These are phyloP conservation scores for Adansonia madagascariensis DNA, from an alignment of 441 rosid species.

Conservation along the genomic window DNA sequence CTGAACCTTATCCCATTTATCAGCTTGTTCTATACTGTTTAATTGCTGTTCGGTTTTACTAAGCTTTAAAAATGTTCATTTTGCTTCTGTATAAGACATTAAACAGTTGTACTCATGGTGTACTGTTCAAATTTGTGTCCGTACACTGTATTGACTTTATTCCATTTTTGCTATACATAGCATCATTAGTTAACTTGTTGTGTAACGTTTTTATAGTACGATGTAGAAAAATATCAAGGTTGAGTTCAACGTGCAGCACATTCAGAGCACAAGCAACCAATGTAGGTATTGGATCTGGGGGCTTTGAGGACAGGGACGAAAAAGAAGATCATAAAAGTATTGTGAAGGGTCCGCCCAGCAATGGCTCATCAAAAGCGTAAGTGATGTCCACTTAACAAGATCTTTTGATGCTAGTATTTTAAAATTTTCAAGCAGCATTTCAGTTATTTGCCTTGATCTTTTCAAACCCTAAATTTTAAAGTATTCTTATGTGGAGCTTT, in stretches of 20 bases:
- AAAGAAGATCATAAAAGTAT: conserved; percentile 43
- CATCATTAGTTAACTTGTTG: conserved; percentile 20
- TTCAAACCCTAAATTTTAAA: neutral
- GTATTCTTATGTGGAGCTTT: neutral
- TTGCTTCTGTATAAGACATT: neutral
- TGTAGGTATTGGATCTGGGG: conserved; percentile 70
- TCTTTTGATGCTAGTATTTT: conserved; percentile 1
- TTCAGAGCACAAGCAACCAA: conserved; percentile 66
- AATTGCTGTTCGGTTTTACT: neutral
- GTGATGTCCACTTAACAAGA: conserved; percentile 28
- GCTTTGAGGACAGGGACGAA: conserved; percentile 56
- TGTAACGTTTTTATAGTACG: conserved; percentile 56
- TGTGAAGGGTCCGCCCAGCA: conserved; percentile 40
- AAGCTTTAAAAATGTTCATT: conserved; percentile 16
- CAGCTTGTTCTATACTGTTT: neutral
- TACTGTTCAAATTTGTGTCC: neutral
- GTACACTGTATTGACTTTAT: neutral
- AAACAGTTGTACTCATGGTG: neutral
- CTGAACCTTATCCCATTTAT: neutral
- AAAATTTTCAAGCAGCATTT: neutral
- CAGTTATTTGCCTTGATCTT: neutral
- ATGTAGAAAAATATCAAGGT: conserved; percentile 56
- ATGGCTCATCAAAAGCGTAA: conserved; percentile 58
- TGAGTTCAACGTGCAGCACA: conserved; percentile 37
- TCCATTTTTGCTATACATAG: neutral